These are phyloP conservation scores for Ophiocordyceps sinensis DNA, from an alignment of 2,329 filamentous ascomycete genomes.

Conservation along the genomic window DNA sequence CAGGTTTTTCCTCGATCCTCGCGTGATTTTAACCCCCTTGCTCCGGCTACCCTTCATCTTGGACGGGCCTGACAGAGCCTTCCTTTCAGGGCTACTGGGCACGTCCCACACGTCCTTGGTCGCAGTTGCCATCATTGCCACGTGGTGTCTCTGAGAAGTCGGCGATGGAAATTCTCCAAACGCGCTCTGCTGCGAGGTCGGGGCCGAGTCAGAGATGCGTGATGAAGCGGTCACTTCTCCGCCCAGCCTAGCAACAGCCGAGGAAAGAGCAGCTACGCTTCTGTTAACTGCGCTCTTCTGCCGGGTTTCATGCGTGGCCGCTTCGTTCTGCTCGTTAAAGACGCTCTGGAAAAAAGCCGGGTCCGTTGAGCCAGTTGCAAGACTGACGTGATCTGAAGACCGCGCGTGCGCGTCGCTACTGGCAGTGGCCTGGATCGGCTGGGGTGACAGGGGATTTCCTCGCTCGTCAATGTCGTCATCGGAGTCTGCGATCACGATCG, in stretches of 20 bases:
- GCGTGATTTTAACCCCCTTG: slow-evolving; percentile 5
- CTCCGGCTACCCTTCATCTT: background rate
- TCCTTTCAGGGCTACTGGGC: slow-evolving; percentile 24
- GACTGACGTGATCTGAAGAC: slow-evolving; percentile 12
- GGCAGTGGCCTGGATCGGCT: background rate
- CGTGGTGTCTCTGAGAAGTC: background rate
- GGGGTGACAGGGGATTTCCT: slow-evolving; percentile 6
- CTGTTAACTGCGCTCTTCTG: background rate
- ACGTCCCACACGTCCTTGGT: slow-evolving; percentile 26
- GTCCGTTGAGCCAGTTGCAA: slow-evolving; percentile 28
- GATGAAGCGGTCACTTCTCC: too few species aligned
- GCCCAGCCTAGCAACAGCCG: too few species aligned
- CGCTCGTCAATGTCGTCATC: slow-evolving; percentile 16
- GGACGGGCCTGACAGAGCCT: background rate
- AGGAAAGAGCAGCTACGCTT: too few species aligned
- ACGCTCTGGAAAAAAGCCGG: slow-evolving; percentile 30
- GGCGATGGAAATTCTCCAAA: background rate
- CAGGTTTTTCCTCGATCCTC: slow-evolving; percentile 5
- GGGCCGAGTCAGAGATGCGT: too few species aligned
- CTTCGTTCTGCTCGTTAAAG: slow-evolving; percentile 30
- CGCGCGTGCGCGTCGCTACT: slow-evolving; percentile 3
- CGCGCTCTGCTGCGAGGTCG: background rate
- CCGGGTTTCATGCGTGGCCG: slow-evolving; percentile 8
- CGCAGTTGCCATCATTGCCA: background rate
- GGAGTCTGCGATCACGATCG: slow-evolving; percentile 22